Conservation (phyloP, 1,284 basidiomycete species). For the Ceratobasidium sp. region DNA sequence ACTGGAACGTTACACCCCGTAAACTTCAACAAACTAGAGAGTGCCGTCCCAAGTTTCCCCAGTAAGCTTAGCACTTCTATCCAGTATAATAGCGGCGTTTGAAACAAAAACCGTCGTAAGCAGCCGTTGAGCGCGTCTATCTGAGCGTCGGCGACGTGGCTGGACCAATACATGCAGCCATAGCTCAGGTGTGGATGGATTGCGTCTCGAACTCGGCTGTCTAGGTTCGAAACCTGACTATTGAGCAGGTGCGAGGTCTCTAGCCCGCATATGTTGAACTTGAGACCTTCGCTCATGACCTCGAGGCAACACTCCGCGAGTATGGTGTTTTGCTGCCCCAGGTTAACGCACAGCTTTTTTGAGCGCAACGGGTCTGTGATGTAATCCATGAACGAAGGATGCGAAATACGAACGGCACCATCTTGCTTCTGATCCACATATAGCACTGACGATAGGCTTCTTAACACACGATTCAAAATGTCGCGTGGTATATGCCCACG, state of each 20-base stretch:
- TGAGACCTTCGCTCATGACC: background rate
- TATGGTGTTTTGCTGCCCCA: background rate
- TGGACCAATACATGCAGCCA: slow-evolving; percentile 24
- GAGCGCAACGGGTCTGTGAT: slow-evolving; percentile 4
- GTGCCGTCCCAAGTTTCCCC: background rate
- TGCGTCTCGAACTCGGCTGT: background rate
- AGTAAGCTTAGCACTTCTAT: slow-evolving; percentile 24
- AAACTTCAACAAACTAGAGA: background rate
- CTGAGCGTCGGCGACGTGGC: background rate
- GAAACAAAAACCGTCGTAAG: background rate
- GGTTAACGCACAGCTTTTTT: background rate
- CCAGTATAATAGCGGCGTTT: slow-evolving; percentile 5
- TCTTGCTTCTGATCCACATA: too few species aligned
- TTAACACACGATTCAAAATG: background rate
- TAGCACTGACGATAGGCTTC: slow-evolving; percentile 27
- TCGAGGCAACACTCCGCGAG: slow-evolving; percentile 10
- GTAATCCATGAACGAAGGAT: too few species aligned
- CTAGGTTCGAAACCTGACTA: slow-evolving; percentile 3
- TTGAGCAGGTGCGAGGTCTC: slow-evolving; percentile 19
- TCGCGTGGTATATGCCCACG: background rate
- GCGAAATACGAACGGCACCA: too few species aligned
- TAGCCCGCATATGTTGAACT: slow-evolving; percentile 36
- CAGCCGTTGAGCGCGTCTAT: background rate
- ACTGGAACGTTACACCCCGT: background rate
- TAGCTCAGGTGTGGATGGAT: slow-evolving; percentile 9